Base-by-base conservation (phyloP, 116 monocot species). In the Zostera marina region DNA sequence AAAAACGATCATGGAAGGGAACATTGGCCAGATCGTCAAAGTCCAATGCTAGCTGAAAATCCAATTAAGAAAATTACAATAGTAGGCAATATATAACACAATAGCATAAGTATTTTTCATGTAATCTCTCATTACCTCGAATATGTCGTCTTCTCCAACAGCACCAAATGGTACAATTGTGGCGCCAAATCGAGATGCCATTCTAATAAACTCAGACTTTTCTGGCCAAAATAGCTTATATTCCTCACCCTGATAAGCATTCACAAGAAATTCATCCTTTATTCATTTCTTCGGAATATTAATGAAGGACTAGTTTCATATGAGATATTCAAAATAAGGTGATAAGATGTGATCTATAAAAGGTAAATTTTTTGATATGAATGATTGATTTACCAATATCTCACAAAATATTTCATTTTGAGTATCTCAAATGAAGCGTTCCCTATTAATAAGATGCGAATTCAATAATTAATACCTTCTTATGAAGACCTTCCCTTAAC, bases 101-200 rank as follows among this genome's bases (percentile, higher is more conserved):
- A 45, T 12, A n/a, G 47, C 12, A 47, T n/a, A 47, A 47, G 15
- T 47, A 15, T 15, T 15, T n/a, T 14, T 47, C 12, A 47, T 47
- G n/a, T 14, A 47, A 11, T 11, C 5, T 12, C 25, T 56, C 22
- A 51, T 74, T 67, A 76, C 71, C 42, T 76, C 49, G 15, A n/a
- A 14, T 19, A 71, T 9, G 45, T 76, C 76, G 62, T 76, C 76
- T 66, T 76, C 76, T 58, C 76, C 71, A 22, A 76, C 71, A 67
- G 43, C 62, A 47, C 71, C 76, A 63, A 76, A 76, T 17, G 76
- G 76, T 9, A 71, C 47, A n/a, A 76, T 76, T 43, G 66, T 76
- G 38, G 71, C 67, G 11, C 60, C 76, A 67, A 76, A 76, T 46
- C 44, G 39, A 9, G 66, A 54, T 25, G 71, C 76, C 71, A 70